Percentiles rank a stretch among this genome's conserved stretches.
phyloP scores from a whole-genome alignment of 1,139 yeast genomes.

The Torulaspora pretoriensis region DNA sequence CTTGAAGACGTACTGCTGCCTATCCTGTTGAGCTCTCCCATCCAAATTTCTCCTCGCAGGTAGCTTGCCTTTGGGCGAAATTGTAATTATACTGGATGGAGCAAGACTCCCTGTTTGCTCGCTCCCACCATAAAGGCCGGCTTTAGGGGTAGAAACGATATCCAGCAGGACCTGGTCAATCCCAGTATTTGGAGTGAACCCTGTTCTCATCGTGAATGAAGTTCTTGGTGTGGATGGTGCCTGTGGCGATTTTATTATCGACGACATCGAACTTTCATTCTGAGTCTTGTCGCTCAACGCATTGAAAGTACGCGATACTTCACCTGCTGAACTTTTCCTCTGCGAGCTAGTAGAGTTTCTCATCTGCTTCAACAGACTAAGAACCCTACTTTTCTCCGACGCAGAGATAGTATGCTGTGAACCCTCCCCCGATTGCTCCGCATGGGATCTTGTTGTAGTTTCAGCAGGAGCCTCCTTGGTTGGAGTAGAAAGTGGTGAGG shows the following conservation, averaged over 20 bases:
- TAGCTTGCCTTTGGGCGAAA: slow-evolving; percentile 14
- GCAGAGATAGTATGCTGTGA: slow-evolving; percentile 5
- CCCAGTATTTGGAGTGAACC: slow-evolving; percentile 32
- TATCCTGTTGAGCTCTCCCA: slow-evolving; percentile 4
- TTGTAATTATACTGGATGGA: slow-evolving; percentile 10
- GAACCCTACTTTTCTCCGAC: slow-evolving; percentile 23
- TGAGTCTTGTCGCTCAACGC: neutral
- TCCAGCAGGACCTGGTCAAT: slow-evolving; percentile 29
- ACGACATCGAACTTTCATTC: slow-evolving; percentile 1
- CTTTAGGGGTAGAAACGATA: slow-evolving; percentile 18
- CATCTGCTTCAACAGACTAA: slow-evolving; percentile 29
- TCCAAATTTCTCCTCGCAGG: neutral
- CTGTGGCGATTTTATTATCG: slow-evolving; percentile 14
- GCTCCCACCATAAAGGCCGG: slow-evolving; percentile 10
- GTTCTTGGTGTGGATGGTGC: slow-evolving; percentile 31
- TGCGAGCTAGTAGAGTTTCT: slow-evolving; percentile 15
- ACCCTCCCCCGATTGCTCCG: neutral
- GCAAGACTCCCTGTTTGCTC: slow-evolving; percentile 9
- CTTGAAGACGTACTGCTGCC: slow-evolving; percentile 25
- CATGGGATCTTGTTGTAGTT: neutral
- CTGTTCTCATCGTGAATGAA: slow-evolving; percentile 29
- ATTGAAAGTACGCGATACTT: neutral
- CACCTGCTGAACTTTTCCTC: neutral
- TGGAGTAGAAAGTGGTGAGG: slow-evolving; percentile 11
- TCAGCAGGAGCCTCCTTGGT: slow-evolving; percentile 1